Evolutionary conservation across 1,284 basidiomycete genomes (phyloP).

Genomic region (Moniliophthora roreri): DNA sequence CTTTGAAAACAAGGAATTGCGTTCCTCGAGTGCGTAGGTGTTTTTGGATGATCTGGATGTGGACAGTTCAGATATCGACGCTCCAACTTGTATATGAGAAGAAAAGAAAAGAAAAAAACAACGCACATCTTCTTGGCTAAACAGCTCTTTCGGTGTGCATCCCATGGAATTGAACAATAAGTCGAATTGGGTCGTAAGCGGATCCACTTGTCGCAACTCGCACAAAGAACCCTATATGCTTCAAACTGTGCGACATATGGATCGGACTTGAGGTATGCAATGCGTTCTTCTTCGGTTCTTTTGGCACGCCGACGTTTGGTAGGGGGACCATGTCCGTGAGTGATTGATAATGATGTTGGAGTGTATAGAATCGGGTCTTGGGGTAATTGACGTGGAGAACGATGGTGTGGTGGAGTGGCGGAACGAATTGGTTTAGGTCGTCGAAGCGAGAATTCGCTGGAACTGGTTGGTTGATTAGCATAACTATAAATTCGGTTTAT

Average conservation of each 20-base stretch:
- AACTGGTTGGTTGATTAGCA: too few species aligned
- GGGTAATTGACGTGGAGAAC: slow-evolving; percentile 11
- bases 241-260: slow-evolving; percentile 79
- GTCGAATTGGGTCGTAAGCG: slow-evolving; percentile 77
- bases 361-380: slow-evolving; percentile 38
- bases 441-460: slow-evolving; percentile 8
- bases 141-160: slow-evolving; percentile 75
- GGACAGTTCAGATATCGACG: not conserved
- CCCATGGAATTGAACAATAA: slow-evolving; percentile 84
- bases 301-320: slow-evolving; percentile 69
- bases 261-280: slow-evolving; percentile 68
- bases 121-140: slow-evolving; percentile 51
- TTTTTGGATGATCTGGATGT: slow-evolving; percentile 46
- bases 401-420: not conserved
- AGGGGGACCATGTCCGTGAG: slow-evolving; percentile 39
- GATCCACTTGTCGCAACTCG: slow-evolving; percentile 80
- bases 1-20: slow-evolving; percentile 53
- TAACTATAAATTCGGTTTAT: too few species aligned
- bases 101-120: slow-evolving; percentile 1
- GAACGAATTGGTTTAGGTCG: slow-evolving; percentile 1
- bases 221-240: slow-evolving; percentile 75
- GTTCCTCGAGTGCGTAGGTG: slow-evolving; percentile 56
- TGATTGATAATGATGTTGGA: slow-evolving; percentile 38
- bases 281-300: slow-evolving; percentile 75
- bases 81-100: slow-evolving; percentile 13